Percentiles rank a stretch among this genome's conserved stretches.
Evolutionary conservation across 768 basidiomycete genomes (phyloP).

Genomic region (Boletus sp.): DNA sequence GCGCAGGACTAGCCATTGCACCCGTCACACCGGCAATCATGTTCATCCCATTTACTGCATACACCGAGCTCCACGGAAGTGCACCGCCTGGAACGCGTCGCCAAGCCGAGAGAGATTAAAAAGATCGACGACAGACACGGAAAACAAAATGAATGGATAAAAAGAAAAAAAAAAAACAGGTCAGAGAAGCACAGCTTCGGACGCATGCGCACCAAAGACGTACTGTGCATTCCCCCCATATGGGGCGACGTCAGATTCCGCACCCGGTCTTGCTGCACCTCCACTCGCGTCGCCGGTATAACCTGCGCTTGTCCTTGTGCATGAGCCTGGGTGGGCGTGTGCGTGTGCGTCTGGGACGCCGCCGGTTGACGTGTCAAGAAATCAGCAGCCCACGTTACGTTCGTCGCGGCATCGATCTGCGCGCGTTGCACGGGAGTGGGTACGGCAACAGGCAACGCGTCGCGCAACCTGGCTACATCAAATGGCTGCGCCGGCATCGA

Average conservation of each 20-base stretch:
- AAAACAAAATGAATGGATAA: neutral
- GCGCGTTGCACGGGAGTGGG: conserved; percentile 8
- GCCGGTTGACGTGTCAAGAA: conserved; percentile 42
- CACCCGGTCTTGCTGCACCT: conserved; percentile 9
- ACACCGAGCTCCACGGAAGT: conserved; percentile 39
- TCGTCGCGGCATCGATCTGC: conserved; percentile 15
- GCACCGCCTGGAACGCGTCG: conserved; percentile 29
- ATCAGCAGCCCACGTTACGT: conserved; percentile 58
- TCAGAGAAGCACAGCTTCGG: conserved; percentile 3
- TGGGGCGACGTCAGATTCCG: conserved; percentile 2
- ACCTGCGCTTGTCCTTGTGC: conserved; percentile 12
- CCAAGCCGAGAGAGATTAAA: neutral
- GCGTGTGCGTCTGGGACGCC: neutral
- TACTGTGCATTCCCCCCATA: conserved; percentile 15
- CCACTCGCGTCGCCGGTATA: conserved; percentile 3
- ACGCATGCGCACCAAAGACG: conserved; percentile 2
- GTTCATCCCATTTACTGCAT: conserved; percentile 38
- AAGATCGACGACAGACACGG: neutral
- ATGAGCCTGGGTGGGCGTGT: neutral
- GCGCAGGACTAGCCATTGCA: conserved; percentile 17
- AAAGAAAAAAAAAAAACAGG: neutral
- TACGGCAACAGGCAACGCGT: conserved; percentile 19
- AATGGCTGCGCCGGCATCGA: conserved; percentile 42
- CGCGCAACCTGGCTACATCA: conserved; percentile 48
- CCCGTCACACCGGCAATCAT: conserved; percentile 35